Percentiles rank a stretch among this genome's conserved stretches.
phyloP scores from a whole-genome alignment of 1,139 yeast species.

The Hyphopichia wangnamkhiaoensis region DNA sequence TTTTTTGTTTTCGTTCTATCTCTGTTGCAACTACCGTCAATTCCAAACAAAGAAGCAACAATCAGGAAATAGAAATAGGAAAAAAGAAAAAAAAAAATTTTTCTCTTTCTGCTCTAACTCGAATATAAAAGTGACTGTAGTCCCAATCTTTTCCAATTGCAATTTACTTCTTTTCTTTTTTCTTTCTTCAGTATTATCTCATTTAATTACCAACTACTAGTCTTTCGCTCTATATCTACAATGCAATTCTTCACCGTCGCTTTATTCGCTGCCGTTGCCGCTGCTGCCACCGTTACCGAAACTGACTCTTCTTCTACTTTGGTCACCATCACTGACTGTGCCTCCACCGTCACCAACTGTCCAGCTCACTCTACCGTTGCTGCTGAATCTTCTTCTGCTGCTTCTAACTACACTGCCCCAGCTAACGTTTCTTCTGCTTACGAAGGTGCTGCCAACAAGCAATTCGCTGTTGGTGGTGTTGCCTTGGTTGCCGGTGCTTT shows the following conservation, averaged over 20 bases:
- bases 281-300: constrained; percentile 36
- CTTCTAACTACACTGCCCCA: constrained; percentile 24
- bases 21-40: no score
- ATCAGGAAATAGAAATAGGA: no score
- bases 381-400: constrained; percentile 13
- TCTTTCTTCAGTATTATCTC: constrained; percentile 9
- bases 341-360: constrained; percentile 38
- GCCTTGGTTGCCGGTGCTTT: constrained; percentile 56
- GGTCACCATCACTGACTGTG: constrained; percentile 49
- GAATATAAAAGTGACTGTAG: no score
- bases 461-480: constrained; percentile 48
- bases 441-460: constrained; percentile 39
- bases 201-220: constrained; percentile 25
- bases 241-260: constrained; percentile 53
- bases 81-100: not conserved
- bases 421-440: constrained; percentile 38
- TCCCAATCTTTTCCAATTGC: no score
- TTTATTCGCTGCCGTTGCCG: constrained; percentile 40
- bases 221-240: constrained; percentile 28
- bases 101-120: no score
- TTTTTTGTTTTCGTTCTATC: no score
- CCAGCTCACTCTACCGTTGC: constrained; percentile 32
- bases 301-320: constrained; percentile 30
- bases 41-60: no score
- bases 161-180: not conserved